Conservation (phyloP, 139 green algal species). For the Volvox africanus region DNA sequence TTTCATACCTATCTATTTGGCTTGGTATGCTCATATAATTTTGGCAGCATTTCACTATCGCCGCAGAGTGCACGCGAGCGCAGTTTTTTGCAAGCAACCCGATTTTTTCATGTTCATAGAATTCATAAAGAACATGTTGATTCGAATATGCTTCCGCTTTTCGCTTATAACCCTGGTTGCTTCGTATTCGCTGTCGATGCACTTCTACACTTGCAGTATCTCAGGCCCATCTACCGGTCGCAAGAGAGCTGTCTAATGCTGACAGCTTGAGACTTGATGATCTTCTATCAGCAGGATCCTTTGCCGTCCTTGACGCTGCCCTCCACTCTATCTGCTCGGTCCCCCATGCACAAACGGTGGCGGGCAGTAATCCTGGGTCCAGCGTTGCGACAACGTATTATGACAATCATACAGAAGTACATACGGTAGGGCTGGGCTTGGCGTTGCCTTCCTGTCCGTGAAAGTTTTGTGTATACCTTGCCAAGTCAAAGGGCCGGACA, state of each 20-base stretch:
- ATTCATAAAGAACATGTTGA: background rate
- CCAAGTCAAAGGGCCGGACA: no score
- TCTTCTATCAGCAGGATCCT: background rate
- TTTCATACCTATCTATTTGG: background rate
- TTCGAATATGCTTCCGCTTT: background rate
- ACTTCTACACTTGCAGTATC: background rate
- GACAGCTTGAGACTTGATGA: conserved; percentile 26
- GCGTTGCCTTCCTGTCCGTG: no score
- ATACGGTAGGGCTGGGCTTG: background rate
- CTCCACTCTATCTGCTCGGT: conserved; percentile 17
- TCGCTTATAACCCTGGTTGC: background rate
- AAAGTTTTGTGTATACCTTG: no score
- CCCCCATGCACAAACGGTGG: background rate
- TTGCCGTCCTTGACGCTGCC: background rate
- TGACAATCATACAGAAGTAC: background rate
- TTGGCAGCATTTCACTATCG: no score
- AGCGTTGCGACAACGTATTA: background rate
- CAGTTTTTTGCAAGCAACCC: background rate
- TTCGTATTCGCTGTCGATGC: conserved; percentile 4
- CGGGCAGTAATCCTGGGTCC: background rate
- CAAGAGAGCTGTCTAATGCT: conserved; percentile 9
- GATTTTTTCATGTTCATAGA: background rate
- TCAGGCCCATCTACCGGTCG: background rate
- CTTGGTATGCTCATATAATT: background rate
- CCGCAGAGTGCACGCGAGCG: no score